A percentile compares a stretch with the other conserved stretches of the same genome.
phyloP scores from a whole-genome alignment of 208 protist genomes.

The Trypanosoma grayi region DNA sequence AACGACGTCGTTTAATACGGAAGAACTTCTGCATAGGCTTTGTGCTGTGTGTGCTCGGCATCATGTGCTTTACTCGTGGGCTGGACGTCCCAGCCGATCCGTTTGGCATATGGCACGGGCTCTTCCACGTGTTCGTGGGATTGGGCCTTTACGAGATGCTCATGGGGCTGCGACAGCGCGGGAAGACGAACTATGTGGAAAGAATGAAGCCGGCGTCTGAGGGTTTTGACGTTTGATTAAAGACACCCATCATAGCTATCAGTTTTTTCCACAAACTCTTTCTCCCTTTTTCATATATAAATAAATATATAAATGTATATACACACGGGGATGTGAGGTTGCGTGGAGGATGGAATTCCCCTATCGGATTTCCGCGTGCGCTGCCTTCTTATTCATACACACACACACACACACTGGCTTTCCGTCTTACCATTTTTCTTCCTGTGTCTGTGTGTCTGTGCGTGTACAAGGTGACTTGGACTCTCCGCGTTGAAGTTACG shows the following conservation, averaged over 20 bases:
- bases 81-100: constrained; percentile 28
- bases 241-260: no score
- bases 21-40: constrained; percentile 13
- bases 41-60: not conserved
- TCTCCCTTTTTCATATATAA: no score
- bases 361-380: no score
- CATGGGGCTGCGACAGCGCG: not conserved
- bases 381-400: not conserved
- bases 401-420: not conserved
- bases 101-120: constrained; percentile 25
- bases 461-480: not conserved
- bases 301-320: no score
- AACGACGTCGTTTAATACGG: constrained; percentile 7
- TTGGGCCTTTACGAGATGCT: constrained; percentile 11
- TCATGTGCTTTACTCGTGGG: constrained; percentile 21
- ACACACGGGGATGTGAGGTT: no score
- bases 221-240: not conserved
- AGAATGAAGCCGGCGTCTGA: not conserved
- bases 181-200: not conserved
- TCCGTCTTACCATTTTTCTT: not conserved
- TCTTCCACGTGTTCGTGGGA: constrained; percentile 27
- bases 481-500: no score
- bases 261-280: no score
- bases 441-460: not conserved
- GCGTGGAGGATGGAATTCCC: no score